phyloP scores from a whole-genome alignment of 495 filamentous ascomycete genomes.

The Trichocladium antarcticum region DNA sequence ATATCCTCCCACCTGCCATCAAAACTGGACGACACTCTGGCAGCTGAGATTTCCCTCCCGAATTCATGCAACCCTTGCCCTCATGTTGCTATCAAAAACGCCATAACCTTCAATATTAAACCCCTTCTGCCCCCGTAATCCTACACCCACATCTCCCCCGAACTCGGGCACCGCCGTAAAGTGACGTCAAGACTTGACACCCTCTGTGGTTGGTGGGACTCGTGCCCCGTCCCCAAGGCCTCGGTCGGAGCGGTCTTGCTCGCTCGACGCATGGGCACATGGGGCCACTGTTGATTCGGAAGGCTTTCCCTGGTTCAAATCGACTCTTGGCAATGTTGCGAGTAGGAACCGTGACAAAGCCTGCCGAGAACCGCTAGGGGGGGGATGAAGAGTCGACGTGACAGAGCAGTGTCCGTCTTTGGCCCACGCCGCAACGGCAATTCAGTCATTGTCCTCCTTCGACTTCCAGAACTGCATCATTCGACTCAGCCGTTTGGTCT shows the following conservation, averaged over 20 bases:
- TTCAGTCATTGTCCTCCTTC: constrained; percentile 18
- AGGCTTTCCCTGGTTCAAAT: not conserved
- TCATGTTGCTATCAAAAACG: constrained; percentile 35
- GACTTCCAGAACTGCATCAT: constrained; percentile 78
- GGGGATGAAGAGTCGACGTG: not conserved
- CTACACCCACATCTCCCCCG: constrained; percentile 12
- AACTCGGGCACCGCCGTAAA: not conserved
- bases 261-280: not conserved
- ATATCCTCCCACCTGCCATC: constrained; percentile 13
- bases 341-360: not conserved
- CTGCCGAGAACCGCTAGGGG: too few relatives aligned
- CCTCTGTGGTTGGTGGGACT: not conserved
- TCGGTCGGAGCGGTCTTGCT: not conserved
- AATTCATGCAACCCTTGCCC: constrained; percentile 18
- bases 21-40: constrained; percentile 13
- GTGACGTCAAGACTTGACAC: not conserved
- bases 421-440: not conserved
- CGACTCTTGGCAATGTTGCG: not conserved
- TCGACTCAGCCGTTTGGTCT: constrained; percentile 62
- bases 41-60: constrained; percentile 16
- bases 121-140: constrained; percentile 13
- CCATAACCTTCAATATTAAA: constrained; percentile 14
- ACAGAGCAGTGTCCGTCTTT: not conserved
- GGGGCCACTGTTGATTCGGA: not conserved
- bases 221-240: not conserved